Evolutionary conservation across 805 yeast species (phyloP), one percentile per base, ranked within the genome.

Genomic region (Saturnispora diversa): DNA sequence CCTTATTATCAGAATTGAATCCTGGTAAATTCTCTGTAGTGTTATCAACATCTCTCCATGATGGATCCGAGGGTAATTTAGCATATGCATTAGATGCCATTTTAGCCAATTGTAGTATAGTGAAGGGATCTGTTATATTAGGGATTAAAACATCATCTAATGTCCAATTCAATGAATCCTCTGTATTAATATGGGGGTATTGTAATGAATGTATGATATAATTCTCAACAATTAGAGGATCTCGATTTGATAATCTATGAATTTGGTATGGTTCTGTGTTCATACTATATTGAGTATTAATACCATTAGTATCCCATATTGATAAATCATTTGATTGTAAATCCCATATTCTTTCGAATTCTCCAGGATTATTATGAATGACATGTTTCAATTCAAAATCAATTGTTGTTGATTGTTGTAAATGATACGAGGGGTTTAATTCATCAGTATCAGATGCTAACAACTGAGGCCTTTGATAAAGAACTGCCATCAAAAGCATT

Each of bases 31-130:
- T n/a, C n/a, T n/a, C n/a, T 19, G 39, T 37, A 2, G 41, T 15
- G 6, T 30, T 21, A 24, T 45, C 42, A 5, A 58, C 57, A 52
- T 90, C 92, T 41, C 81, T 64, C 97, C 97, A 92, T 55, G 85
- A 94, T 35, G 87, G 88, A 19, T 77, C 73, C 5, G 63, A 54
- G 3, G 97, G 97, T 23, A 75, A 63, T 34, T 73, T 70, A 3
- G 86, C 94, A 55, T 90, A 92, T 2, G 97, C 97, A 57, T 92
- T 83, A 1, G 95, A 84, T 0, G 95, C 77, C 76, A 90, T 83
- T 39, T 78, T 60, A 0, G 97, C 97, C 31, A 90, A 62, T 1
- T 83, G 64, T 2, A 88, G 65, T 3, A 90, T 57, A 0, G 96
- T 84, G 29, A 75, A 76, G 39, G 72, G 72, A 58, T 88, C 95